phyloP scores from a whole-genome alignment of 2,329 filamentous ascomycete genomes.

The Alternaria gansuensis region DNA sequence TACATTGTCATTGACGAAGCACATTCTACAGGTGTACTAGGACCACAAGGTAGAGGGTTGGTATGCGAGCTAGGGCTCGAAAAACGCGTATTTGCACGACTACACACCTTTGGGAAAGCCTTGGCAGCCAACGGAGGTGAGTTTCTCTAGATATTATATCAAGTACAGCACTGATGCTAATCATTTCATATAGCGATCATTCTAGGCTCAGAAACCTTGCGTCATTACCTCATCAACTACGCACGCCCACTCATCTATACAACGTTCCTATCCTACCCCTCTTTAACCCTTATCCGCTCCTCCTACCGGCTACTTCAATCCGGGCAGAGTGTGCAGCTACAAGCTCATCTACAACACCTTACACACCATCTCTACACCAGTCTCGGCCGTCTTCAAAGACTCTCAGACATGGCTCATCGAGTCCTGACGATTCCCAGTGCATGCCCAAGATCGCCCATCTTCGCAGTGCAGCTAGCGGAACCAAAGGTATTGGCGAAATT shows the following conservation, averaged over 20 bases:
- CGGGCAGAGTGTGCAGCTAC: slow-evolving; percentile 34
- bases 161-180: neutral
- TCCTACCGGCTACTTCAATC: slow-evolving; percentile 41
- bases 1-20: slow-evolving; percentile 74
- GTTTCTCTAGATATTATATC: slow-evolving; percentile 24
- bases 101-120: slow-evolving; percentile 74
- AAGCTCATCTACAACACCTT: slow-evolving; percentile 37
- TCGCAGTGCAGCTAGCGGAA: slow-evolving; percentile 43
- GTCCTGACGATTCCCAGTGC: slow-evolving; percentile 36
- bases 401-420: slow-evolving; percentile 19
- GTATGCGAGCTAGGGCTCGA: slow-evolving; percentile 64
- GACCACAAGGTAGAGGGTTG: slow-evolving; percentile 64
- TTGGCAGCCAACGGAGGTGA: slow-evolving; percentile 74
- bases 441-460: slow-evolving; percentile 46
- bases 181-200: slow-evolving; percentile 37
- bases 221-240: slow-evolving; percentile 52
- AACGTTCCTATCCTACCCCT: slow-evolving; percentile 55
- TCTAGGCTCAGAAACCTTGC: slow-evolving; percentile 42
- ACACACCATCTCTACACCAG: slow-evolving; percentile 33
- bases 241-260: slow-evolving; percentile 55
- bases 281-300: slow-evolving; percentile 53
- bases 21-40: slow-evolving; percentile 70
- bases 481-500: slow-evolving; percentile 41
- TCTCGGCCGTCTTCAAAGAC: slow-evolving; percentile 25
- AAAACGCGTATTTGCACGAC: slow-evolving; percentile 63